Conservation (phyloP, 352 stramenopile species). For the Globisporangium barbulae region DNA sequence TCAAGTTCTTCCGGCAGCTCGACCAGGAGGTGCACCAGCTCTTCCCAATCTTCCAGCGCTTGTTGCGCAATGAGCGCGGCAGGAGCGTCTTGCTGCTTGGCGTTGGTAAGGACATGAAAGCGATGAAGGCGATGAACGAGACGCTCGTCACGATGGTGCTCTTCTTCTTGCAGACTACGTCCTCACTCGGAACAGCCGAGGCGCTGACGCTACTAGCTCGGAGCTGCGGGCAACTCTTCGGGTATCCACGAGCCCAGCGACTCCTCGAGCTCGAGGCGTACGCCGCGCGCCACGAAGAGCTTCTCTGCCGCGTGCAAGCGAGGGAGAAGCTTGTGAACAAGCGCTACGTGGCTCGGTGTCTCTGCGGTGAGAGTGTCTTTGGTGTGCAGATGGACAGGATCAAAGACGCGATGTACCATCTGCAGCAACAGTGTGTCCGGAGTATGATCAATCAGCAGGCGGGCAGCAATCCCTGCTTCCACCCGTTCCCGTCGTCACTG, state of each 20-base stretch:
- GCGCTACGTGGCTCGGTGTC: conserved; percentile 31
- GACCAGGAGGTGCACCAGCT: conserved; percentile 31
- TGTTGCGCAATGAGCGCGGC: conserved; percentile 36
- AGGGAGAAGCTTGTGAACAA: conserved; percentile 15
- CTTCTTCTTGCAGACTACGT: conserved; percentile 41
- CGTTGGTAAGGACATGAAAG: conserved; percentile 21
- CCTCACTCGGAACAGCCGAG: conserved; percentile 30
- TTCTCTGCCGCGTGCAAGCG: not conserved
- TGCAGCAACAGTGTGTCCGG: conserved; percentile 24
- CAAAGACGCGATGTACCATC: conserved; percentile 18
- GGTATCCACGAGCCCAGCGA: conserved; percentile 24
- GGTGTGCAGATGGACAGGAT: conserved; percentile 15
- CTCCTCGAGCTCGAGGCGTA: conserved; percentile 30
- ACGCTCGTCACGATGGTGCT: conserved; percentile 34
- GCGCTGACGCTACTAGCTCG: conserved; percentile 9
- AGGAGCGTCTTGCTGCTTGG: conserved; percentile 35
- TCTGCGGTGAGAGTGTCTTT: conserved; percentile 44
- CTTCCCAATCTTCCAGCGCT: conserved; percentile 43
- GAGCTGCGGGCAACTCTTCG: conserved; percentile 24
- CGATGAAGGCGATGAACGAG: conserved; percentile 22
- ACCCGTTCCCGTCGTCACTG: conserved; percentile 27
- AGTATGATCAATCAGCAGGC: not conserved
- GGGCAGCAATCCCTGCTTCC: conserved; percentile 23
- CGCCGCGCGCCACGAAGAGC: conserved; percentile 4
- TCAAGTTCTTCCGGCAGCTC: conserved; percentile 36